These are phyloP conservation scores for Arbutus unedo DNA, from an alignment of 148 eudicot species.

Conservation along the genomic window DNA sequence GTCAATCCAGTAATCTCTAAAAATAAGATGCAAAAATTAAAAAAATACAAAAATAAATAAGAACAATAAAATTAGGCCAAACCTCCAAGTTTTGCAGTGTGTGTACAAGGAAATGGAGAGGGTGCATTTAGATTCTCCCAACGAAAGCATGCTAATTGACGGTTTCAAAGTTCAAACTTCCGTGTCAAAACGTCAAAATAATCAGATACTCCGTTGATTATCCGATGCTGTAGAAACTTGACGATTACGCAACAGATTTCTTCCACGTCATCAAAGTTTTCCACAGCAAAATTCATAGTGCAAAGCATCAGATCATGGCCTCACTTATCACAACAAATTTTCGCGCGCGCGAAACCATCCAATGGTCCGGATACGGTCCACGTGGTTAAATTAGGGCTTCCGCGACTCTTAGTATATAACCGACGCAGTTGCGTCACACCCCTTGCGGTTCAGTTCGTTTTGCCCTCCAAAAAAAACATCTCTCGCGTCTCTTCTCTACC, in stretches of 20 bases:
- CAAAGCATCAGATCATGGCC: neutral
- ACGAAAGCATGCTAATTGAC: too few relatives aligned
- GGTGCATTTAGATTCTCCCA: too few relatives aligned
- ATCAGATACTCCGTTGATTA: neutral
- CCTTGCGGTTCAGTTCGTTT: constrained; percentile 38
- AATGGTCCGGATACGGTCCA: neutral
- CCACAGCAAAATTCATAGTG: neutral
- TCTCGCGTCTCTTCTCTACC: neutral
- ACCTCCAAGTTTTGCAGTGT: too few relatives aligned
- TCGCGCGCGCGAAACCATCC: neutral
- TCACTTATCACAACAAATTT: neutral
- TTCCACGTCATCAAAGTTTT: neutral
- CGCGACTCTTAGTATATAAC: neutral
- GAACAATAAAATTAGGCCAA: too few relatives aligned
- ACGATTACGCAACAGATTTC: neutral
- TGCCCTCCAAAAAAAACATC: neutral
- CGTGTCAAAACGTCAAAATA: neutral
- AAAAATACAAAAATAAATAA: too few relatives aligned
- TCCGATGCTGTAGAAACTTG: neutral
- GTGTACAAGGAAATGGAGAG: too few relatives aligned
- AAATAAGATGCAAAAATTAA: too few relatives aligned
- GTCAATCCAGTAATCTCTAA: too few relatives aligned
- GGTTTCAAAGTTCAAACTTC: neutral
- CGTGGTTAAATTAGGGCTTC: neutral
- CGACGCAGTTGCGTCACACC: neutral